Conservation (phyloP, 768 basidiomycete species). For the Cytidiella melzeri region DNA sequence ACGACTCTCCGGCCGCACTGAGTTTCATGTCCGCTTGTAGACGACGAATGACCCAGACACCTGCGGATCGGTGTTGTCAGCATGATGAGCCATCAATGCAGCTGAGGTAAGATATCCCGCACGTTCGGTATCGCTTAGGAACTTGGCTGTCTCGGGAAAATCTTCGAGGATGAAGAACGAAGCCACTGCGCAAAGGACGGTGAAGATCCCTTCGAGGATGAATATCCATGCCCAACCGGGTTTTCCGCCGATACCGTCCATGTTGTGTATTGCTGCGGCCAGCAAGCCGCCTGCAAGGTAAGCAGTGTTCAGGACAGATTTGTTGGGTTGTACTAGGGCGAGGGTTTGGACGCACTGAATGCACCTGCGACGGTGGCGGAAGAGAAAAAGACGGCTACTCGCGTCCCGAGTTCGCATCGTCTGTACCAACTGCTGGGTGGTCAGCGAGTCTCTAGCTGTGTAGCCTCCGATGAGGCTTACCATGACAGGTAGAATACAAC, state of each 20-base stretch:
- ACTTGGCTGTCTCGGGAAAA: constrained; percentile 71
- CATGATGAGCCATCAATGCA: too few species aligned
- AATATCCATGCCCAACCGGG: constrained; percentile 69
- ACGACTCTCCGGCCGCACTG: constrained; percentile 55
- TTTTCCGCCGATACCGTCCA: constrained; percentile 62
- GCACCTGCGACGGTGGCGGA: constrained; percentile 76
- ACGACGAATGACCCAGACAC: constrained; percentile 57
- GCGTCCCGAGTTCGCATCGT: constrained; percentile 65
- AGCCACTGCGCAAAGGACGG: constrained; percentile 48
- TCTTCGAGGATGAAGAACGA: constrained; percentile 75
- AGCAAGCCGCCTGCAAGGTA: constrained; percentile 47
- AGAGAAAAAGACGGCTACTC: constrained; percentile 72
- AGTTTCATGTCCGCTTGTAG: constrained; percentile 59
- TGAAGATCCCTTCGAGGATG: constrained; percentile 68
- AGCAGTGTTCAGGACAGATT: not conserved
- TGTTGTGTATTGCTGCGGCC: constrained; percentile 61
- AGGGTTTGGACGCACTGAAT: constrained; percentile 41
- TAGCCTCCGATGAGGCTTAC: constrained; percentile 24
- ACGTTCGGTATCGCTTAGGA: constrained; percentile 61
- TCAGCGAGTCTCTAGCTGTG: not conserved
- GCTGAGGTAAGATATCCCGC: constrained; percentile 20
- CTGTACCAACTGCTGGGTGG: constrained; percentile 62
- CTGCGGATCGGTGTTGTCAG: constrained; percentile 31
- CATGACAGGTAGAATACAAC: constrained; percentile 60
- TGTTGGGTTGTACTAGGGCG: not conserved